phyloP scores from a whole-genome alignment of 352 stramenopile genomes.

The Pythium brachiatum region DNA sequence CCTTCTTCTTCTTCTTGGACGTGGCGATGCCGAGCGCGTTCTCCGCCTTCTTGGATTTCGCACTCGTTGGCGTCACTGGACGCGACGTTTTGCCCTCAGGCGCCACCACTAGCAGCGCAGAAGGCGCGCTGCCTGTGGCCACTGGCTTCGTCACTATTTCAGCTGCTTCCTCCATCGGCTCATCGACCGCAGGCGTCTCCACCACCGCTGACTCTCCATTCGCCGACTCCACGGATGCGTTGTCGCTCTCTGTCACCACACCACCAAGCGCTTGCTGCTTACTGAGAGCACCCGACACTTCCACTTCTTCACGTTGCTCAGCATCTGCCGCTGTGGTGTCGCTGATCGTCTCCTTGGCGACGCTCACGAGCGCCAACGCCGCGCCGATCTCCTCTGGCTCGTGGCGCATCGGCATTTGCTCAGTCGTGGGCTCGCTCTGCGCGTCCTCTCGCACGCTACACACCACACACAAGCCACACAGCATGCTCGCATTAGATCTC shows the following conservation, averaged over 20 bases:
- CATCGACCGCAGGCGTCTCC: background rate
- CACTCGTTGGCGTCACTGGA: slow-evolving; percentile 10
- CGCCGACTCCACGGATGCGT: background rate
- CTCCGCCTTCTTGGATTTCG: slow-evolving; percentile 10
- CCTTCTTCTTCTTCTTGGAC: slow-evolving; percentile 34
- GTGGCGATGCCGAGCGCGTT: slow-evolving; percentile 20
- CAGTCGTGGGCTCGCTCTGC: background rate
- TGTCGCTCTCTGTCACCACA: background rate
- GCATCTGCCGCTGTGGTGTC: background rate
- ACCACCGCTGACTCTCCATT: background rate
- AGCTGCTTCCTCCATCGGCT: background rate
- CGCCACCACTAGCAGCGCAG: background rate
- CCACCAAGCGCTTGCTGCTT: background rate
- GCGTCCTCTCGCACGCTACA: background rate
- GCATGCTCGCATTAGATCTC: background rate
- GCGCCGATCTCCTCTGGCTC: background rate
- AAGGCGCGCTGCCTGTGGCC: no score
- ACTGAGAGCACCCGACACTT: background rate
- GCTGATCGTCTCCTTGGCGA: background rate
- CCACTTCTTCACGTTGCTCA: no score
- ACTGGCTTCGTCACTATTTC: background rate
- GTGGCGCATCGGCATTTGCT: background rate
- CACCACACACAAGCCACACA: background rate
- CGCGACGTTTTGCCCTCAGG: background rate
- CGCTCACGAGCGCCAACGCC: slow-evolving; percentile 2